Percentiles rank a stretch among this genome's conserved stretches.
Conservation (phyloP, 2,329 filamentous ascomycete species). For the Pseudogymnoascus sp. region DNA sequence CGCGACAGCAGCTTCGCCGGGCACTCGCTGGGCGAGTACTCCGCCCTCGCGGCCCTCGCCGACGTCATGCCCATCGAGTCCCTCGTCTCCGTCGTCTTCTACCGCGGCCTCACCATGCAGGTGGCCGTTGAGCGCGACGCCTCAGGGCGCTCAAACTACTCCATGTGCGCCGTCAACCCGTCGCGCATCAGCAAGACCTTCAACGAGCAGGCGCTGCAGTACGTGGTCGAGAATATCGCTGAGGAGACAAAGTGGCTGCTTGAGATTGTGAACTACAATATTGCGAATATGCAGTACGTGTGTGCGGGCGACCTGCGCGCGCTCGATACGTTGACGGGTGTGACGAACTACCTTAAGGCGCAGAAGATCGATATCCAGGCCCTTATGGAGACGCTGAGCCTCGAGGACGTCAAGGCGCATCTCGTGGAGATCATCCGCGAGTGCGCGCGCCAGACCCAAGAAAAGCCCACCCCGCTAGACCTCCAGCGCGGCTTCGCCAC, state of each 20-base stretch:
- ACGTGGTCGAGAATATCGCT: slow-evolving; percentile 90
- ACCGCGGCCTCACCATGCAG: slow-evolving; percentile 98
- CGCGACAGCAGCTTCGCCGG: slow-evolving; percentile 95
- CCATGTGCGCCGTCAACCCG: slow-evolving; percentile 98
- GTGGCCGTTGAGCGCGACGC: slow-evolving; percentile 96
- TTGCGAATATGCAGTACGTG: slow-evolving; percentile 68
- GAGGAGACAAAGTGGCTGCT: slow-evolving; percentile 92
- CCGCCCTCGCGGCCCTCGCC: slow-evolving; percentile 86
- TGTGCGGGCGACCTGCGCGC: slow-evolving; percentile 63
- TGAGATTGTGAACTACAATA: slow-evolving; percentile 98
- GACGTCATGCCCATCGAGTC: slow-evolving; percentile 99
- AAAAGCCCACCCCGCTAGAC: slow-evolving; percentile 80
- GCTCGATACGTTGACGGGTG: slow-evolving; percentile 54
- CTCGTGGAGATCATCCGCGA: slow-evolving; percentile 85
- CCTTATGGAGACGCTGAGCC: slow-evolving; percentile 74
- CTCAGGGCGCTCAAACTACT: slow-evolving; percentile 90
- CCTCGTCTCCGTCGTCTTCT: slow-evolving; percentile 96
- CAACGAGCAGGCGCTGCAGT: slow-evolving; percentile 94
- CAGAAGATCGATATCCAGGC: slow-evolving; percentile 97
- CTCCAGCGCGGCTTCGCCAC: slow-evolving; percentile 94
- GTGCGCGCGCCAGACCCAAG: slow-evolving; percentile 76
- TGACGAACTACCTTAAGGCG: slow-evolving; percentile 91
- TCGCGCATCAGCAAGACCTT: slow-evolving; percentile 98
- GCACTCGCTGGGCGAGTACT: slow-evolving; percentile 97
- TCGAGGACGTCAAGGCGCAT: slow-evolving; percentile 86